Evolutionary conservation across 78 protist genomes (phyloP), one percentile per base, ranked within the genome.

Genomic region (Parvularia atlantis): DNA sequence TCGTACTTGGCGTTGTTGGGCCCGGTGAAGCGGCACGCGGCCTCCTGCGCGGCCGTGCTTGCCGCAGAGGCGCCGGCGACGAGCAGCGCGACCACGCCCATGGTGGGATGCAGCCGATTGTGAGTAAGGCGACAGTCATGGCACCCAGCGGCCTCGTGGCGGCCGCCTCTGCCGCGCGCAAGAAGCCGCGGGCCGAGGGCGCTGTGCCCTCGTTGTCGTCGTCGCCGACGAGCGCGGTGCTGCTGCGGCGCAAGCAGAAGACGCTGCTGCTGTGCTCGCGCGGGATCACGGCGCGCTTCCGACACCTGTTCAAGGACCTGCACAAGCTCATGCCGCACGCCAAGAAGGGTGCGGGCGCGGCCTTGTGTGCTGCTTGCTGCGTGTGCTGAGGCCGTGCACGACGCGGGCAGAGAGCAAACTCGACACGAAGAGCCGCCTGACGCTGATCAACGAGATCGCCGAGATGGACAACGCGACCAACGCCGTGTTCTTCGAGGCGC

Each of bases 291-390:
- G 11, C 6, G 30, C 80, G 75, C 11, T 56, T 11, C 24, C 76
- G 95, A 22, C 95, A 91, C 68, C 61, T 91, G 35, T 69, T 94
- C 89, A 35, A 36, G 0, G 91, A 94, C 36, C 52, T 94, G 11
- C 56, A 33, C 1, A n/a, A 37, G 16, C 56, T 94, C 26, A 50
- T 94, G 43, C 98, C 98, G n/a, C 98, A 94, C 59, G 36, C 70
- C 36, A 77, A 80, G 52, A 71, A 71, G 31, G 92, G 64, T 58
- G 64, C 9, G 64, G 2, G 64, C 24, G 30, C 13, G 6, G 28
- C 41, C n/a, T 50, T 13, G 4, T 10, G 7, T 17, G 20, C 19
- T 56, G 13, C 48, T 17, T 9, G 20, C 41, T 31, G 24, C 36
- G 41, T 20, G 9, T 37, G 24, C 36, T 24, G 24, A 22, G 10